A percentile compares a stretch with the other conserved stretches of the same genome.
These are phyloP conservation scores for Trichosporon sp. DNA, from an alignment of 1,284 basidiomycete species.

Conservation along the genomic window DNA sequence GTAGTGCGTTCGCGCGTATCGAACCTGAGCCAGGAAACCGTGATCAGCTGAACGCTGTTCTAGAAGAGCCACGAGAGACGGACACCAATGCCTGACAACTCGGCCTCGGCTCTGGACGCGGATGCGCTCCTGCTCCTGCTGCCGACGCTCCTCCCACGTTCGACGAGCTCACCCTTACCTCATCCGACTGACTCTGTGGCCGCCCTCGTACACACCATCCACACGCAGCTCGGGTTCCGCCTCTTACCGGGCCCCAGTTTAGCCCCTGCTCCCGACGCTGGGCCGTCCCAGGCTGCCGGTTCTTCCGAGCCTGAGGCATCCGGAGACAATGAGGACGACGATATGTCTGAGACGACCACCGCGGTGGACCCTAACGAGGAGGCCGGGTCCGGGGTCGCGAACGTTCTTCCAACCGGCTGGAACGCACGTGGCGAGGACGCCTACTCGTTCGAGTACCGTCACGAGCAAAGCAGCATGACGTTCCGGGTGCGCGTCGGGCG, in stretches of 20 bases:
- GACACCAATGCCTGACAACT: neutral
- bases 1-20: neutral
- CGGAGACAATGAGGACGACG: constrained; percentile 25
- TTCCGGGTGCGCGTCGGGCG: constrained; percentile 49
- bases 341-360: constrained; percentile 40
- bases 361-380: constrained; percentile 40
- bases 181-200: constrained; percentile 47
- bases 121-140: neutral
- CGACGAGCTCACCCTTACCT: constrained; percentile 30
- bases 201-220: constrained; percentile 49
- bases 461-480: constrained; percentile 48
- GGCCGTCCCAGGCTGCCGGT: neutral
- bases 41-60: neutral
- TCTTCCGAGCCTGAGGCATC: neutral
- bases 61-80: neutral
- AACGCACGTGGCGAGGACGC: constrained; percentile 40
- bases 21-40: neutral
- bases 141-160: neutral
- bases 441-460: constrained; percentile 49
- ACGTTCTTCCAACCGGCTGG: constrained; percentile 29
- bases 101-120: neutral
- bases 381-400: neutral
- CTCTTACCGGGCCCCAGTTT: constrained; percentile 19
- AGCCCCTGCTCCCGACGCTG: neutral
- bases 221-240: constrained; percentile 49